Base-by-base conservation (phyloP, 805 yeast species). In the Lachancea thermotolerans region DNA sequence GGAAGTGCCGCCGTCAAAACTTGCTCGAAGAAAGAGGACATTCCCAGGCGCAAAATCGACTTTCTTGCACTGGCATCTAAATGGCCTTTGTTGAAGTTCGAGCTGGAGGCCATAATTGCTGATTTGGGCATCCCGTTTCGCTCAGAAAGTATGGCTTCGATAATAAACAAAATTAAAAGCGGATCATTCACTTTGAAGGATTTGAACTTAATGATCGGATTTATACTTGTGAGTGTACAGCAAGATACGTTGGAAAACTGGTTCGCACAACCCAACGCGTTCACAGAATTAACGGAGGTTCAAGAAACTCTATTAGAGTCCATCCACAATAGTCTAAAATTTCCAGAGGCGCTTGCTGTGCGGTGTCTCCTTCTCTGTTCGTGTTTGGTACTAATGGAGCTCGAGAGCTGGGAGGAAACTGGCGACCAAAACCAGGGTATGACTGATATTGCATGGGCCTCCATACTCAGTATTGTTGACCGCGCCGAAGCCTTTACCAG, bases 161-260 rank as follows among this genome's bases (percentile, higher is more conserved):
- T 58, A 2, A 47, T 59, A 2, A 41, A 41, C 15, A 51, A 59
- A 44, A 57, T 61, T 2, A 49, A 56, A 35, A 54, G 50, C 29
- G 56, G 62, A 2, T 54, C 65, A 1, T 63, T 62, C 45, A 51
- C 63, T 0, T 50, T 58, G 39, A 58, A 51, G 35, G 64, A 60
- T 45, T 37, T 60, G 35, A 55, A 55, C 30, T 49, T 51, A 35
- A 41, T 61, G 25, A 42, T 59, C 8, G 54, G 46, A 30, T 55
- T 58, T 4, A 41, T 62, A 17, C 33, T 57, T 2, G 32, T 31
- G 1, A 44, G 34, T 25, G 39, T 35, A 15, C 32, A 37, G 14
- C 34, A 42, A 14, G 40, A 54, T 21, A 35, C 40, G 3, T 33
- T 46, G 3, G 34, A 56, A 29, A 25, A 41, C n/a, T 64, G 66